Evolutionary conservation across 1,284 basidiomycete species (phyloP).

Genomic region (Irpex rosettiformis): DNA sequence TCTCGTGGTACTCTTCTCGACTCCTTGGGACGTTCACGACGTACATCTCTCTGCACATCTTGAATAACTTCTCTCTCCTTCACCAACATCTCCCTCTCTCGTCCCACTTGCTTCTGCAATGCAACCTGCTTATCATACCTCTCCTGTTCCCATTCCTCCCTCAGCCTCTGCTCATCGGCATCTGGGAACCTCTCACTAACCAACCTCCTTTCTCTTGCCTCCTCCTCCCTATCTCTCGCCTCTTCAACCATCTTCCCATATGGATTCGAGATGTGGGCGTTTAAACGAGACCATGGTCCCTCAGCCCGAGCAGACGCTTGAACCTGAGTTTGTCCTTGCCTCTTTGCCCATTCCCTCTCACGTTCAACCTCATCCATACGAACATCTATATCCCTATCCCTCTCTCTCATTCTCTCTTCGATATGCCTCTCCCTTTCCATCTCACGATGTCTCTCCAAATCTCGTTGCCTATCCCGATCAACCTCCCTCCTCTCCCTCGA

Average conservation of each 20-base stretch:
- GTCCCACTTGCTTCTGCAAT: neutral
- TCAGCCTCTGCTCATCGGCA: neutral
- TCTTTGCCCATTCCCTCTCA: conserved; percentile 6
- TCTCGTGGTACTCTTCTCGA: neutral
- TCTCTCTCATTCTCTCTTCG: conserved; percentile 10
- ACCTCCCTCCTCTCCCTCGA: conserved; percentile 7
- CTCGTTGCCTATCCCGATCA: neutral
- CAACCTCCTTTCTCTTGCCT: neutral
- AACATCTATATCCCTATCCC: neutral
- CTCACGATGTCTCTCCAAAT: conserved; percentile 11
- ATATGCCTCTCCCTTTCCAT: conserved; percentile 13
- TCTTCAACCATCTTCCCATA: conserved; percentile 1
- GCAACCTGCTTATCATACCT: neutral
- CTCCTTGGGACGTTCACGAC: conserved; percentile 16
- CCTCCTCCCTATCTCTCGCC: conserved; percentile 4
- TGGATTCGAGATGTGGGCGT: neutral
- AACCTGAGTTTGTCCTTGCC: neutral
- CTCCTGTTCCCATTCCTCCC: neutral
- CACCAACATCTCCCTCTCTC: conserved; percentile 5
- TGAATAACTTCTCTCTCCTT: conserved; percentile 17
- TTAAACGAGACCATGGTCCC: conserved; percentile 2
- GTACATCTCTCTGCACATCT: conserved; percentile 14
- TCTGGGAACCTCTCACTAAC: neutral
- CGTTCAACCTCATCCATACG: conserved; percentile 13
- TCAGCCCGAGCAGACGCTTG: neutral